Conservation (phyloP, 805 yeast species). For the Citeromyces matritensis region DNA sequence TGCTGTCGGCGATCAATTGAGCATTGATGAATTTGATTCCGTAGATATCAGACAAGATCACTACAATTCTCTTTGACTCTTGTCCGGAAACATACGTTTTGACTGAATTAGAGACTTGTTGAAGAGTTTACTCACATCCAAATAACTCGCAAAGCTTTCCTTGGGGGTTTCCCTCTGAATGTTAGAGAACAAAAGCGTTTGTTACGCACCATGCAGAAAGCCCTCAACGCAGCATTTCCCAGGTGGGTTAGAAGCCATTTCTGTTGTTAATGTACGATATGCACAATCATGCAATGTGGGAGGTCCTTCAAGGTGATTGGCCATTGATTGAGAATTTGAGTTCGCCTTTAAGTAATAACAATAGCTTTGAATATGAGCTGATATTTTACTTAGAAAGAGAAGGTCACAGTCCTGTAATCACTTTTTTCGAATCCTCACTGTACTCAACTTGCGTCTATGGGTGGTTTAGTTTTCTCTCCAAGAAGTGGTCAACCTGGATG, state of each 20-base stretch:
- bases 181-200: conserved; percentile 24
- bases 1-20: conserved; percentile 47
- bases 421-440: too few species aligned
- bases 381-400: conserved; percentile 43
- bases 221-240: conserved; percentile 29
- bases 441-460: too few species aligned
- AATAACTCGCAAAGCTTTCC: conserved; percentile 11
- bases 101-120: background rate
- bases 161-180: conserved; percentile 22
- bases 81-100: conserved; percentile 33
- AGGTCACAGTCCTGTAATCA: too few species aligned
- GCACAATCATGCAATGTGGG: too few species aligned
- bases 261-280: too few species aligned
- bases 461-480: too few species aligned
- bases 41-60: conserved; percentile 54
- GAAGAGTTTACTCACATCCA: conserved; percentile 13
- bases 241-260: too few species aligned
- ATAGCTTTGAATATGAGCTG: too few species aligned
- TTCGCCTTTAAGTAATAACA: too few species aligned
- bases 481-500: too few species aligned
- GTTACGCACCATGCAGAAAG: conserved; percentile 31
- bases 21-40: conserved; percentile 48
- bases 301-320: too few species aligned
- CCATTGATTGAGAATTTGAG: too few species aligned
- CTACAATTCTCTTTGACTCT: conserved; percentile 29